Base-by-base conservation (phyloP, 2,329 filamentous ascomycete genomes). In the Colletotrichum ledebouriae region DNA sequence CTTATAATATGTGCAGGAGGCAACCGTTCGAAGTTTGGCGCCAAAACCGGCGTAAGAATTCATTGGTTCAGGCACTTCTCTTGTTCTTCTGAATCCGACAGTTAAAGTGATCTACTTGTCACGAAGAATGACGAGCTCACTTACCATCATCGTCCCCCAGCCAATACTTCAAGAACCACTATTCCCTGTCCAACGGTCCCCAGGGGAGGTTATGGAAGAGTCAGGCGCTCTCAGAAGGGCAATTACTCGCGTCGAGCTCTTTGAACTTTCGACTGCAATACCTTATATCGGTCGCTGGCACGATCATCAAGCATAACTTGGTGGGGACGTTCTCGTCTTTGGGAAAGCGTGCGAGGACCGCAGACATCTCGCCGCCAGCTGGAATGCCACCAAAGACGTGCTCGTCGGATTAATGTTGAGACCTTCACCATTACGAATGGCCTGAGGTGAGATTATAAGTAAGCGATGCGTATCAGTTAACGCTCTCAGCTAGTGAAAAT, bases 261-360 rank as follows among this genome's bases (percentile, higher is more conserved):
- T 63, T 34, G 33, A 72, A 69, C 42, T 64, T 70, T 13, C 67
- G 53, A 70, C 63, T 71, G 63, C 74, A 73, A 58, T 77, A 77
- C 3, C 76, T 72, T 75, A 78, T 76, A 41, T 78, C 76, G 7
- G 74, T 77, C 0, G 76, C 76, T 1, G 75, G 76, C 3, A 78
- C 76, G 5, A 77, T 72, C 70, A 78, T 72, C 29, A 78, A 44
- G 11, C 77, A 74, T 4, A 77, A 60, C 37, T 76, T 77, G 33
- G 80, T 71, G 3, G 73, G 65, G 22, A 74, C 49, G 0, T 37
- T 56, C n/a, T 76, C 73, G 42, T 80, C 76, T 20, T 77, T 73
- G 49, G 77, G 77, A 11, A 79, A 73, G 62, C 78, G 77, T 1
- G 76, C 73, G 41, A 79, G 67, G 0, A 80, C 76, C 9, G 77